Evolutionary conservation across 495 filamentous ascomycete genomes (phyloP).

Genomic region (Aspergillus carlsbadensis): DNA sequence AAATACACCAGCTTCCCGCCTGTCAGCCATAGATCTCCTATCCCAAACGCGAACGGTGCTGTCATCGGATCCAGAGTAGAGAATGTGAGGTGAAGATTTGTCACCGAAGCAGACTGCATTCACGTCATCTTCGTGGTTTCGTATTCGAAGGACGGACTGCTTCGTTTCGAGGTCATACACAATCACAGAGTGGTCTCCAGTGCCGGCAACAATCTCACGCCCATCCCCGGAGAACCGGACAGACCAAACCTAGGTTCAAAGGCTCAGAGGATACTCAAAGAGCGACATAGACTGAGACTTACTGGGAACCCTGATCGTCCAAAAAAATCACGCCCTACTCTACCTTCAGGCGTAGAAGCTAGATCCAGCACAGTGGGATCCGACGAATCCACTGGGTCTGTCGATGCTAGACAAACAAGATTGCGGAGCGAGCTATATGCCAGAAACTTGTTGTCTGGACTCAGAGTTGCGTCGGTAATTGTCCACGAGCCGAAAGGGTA

Average conservation of each 20-base stretch:
- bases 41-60: constrained; percentile 85
- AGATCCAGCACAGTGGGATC: constrained; percentile 79
- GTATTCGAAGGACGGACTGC: constrained; percentile 68
- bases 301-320: constrained; percentile 52
- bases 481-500: constrained; percentile 93
- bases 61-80: constrained; percentile 91
- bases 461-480: constrained; percentile 88
- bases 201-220: constrained; percentile 86
- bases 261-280: neutral
- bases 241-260: constrained; percentile 72
- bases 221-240: constrained; percentile 93
- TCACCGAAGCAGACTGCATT: constrained; percentile 98
- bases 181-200: constrained; percentile 72
- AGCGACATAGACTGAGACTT: constrained; percentile 17
- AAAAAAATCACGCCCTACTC: constrained; percentile 36
- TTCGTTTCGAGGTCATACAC: constrained; percentile 92
- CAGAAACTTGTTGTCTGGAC: constrained; percentile 87
- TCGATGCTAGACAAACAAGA: constrained; percentile 80
- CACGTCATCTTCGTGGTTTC: constrained; percentile 82
- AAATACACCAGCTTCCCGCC: constrained; percentile 86
- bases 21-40: constrained; percentile 82
- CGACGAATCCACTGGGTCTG: constrained; percentile 74
- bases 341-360: constrained; percentile 42
- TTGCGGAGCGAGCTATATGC: constrained; percentile 85
- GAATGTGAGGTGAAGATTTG: constrained; percentile 82